Evolutionary conservation across 1,284 basidiomycete species (phyloP).

Genomic region (Schizophyllum commune): DNA sequence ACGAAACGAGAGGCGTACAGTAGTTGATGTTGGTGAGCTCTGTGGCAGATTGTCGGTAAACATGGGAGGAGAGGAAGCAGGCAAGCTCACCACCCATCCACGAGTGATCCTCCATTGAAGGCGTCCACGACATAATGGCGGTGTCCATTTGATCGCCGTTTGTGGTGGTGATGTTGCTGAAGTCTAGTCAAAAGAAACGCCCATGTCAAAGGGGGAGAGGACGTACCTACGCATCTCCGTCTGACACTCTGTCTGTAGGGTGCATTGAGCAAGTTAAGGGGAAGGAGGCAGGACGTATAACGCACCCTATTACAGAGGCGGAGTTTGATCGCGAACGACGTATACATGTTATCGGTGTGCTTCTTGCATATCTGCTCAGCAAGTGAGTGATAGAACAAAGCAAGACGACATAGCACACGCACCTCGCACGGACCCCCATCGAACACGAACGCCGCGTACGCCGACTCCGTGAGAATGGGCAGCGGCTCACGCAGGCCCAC

Average conservation of each 20-base stretch:
- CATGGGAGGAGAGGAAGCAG: neutral
- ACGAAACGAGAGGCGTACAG: neutral
- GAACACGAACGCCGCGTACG: slow-evolving; percentile 56
- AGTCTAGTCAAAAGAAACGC: neutral
- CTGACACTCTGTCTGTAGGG: neutral
- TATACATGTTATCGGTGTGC: slow-evolving; percentile 6
- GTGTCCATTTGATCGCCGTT: neutral
- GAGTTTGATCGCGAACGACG: slow-evolving; percentile 9
- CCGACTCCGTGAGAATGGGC: slow-evolving; percentile 29
- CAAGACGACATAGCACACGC: slow-evolving; percentile 6
- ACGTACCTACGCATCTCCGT: neutral
- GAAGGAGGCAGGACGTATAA: neutral
- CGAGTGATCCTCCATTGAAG: neutral
- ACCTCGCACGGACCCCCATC: slow-evolving; percentile 52
- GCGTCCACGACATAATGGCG: neutral
- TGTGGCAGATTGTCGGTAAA: neutral
- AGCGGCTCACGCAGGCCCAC: slow-evolving; percentile 37
- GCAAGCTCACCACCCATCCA: neutral
- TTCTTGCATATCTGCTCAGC: slow-evolving; percentile 4
- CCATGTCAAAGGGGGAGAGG: neutral
- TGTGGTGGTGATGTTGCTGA: neutral
- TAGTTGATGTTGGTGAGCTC: neutral
- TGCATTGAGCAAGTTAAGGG: neutral
- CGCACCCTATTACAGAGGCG: slow-evolving; percentile 8
- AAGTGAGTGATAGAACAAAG: neutral